A percentile compares a stretch with the other conserved stretches of the same genome.
phyloP scores from a whole-genome alignment of 2,329 filamentous ascomycete genomes.

The Chrysosphaeria jannelii region DNA sequence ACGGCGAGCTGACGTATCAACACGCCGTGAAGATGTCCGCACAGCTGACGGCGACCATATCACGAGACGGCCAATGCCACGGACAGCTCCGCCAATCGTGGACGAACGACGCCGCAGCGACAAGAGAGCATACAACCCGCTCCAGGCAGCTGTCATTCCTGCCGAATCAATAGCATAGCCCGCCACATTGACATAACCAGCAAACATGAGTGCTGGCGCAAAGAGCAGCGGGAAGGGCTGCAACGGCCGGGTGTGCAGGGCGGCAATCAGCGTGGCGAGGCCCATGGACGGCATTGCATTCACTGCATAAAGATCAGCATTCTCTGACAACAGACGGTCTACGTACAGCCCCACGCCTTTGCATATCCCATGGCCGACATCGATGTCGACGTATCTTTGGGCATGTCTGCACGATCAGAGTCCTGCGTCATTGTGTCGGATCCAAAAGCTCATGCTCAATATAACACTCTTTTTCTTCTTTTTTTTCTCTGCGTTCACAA shows the following conservation, averaged over 20 bases:
- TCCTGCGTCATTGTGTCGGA: too few species aligned
- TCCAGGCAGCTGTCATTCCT: constrained; percentile 23
- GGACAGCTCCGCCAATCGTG: background rate
- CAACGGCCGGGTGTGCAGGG: constrained; percentile 23
- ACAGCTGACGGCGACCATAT: constrained; percentile 7
- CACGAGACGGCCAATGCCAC: constrained; percentile 3
- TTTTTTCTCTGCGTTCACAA: too few species aligned
- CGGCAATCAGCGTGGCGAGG: constrained; percentile 23
- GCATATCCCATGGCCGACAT: too few species aligned
- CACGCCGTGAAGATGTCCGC: constrained; percentile 11
- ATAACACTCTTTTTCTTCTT: too few species aligned
- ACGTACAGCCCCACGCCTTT: too few species aligned
- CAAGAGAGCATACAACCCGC: constrained; percentile 24
- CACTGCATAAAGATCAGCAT: too few species aligned
- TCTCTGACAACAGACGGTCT: too few species aligned
- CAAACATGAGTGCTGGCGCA: constrained; percentile 21
- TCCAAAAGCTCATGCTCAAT: too few species aligned
- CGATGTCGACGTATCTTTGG: too few species aligned
- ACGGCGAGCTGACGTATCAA: constrained; percentile 11
- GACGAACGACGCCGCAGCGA: constrained; percentile 16
- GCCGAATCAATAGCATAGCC: constrained; percentile 26
- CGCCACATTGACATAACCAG: constrained; percentile 26
- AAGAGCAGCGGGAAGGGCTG: constrained; percentile 19
- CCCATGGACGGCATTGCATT: constrained; percentile 22
- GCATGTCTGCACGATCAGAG: too few species aligned